Evolutionary conservation across 2,329 filamentous ascomycete species (phyloP).

Genomic region (Colletotrichum cuscutae): DNA sequence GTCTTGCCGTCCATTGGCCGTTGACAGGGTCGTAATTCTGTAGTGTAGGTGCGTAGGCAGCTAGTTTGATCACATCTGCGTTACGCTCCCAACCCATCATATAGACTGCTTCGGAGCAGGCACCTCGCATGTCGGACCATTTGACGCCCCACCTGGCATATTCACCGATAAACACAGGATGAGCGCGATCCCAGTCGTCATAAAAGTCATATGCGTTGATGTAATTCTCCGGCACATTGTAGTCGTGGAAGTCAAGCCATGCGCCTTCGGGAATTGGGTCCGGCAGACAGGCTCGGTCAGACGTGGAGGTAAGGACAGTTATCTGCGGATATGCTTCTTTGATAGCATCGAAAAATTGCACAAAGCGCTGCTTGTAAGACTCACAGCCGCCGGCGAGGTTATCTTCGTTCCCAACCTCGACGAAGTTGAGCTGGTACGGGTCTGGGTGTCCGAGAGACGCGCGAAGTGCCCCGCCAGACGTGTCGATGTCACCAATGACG

Average conservation of each 20-base stretch:
- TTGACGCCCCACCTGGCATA: conserved; percentile 10
- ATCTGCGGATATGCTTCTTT: not conserved
- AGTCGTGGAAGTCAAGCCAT: conserved; percentile 8
- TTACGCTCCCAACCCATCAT: conserved; percentile 12
- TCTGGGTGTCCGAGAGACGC: no score
- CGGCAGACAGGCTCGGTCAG: conserved; percentile 1
- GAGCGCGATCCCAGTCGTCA: conserved; percentile 5
- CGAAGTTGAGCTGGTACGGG: no score
- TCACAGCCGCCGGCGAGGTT: not conserved
- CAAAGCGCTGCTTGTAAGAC: not conserved
- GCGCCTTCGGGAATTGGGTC: conserved; percentile 3
- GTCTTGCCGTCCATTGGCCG: not conserved
- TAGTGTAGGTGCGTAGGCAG: not conserved
- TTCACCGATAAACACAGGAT: not conserved
- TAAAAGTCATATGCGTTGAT: not conserved
- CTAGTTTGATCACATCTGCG: conserved; percentile 1
- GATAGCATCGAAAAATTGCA: not conserved
- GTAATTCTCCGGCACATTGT: conserved; percentile 10
- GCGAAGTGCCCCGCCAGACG: no score
- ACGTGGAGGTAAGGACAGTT: not conserved
- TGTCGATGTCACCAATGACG: no score
- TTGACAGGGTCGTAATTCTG: not conserved
- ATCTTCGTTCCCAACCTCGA: no score
- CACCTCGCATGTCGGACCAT: not conserved
- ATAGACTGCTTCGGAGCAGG: not conserved